Conservation (phyloP, 148 eudicot genomes). For the Mesembryanthemum crystallinum region DNA sequence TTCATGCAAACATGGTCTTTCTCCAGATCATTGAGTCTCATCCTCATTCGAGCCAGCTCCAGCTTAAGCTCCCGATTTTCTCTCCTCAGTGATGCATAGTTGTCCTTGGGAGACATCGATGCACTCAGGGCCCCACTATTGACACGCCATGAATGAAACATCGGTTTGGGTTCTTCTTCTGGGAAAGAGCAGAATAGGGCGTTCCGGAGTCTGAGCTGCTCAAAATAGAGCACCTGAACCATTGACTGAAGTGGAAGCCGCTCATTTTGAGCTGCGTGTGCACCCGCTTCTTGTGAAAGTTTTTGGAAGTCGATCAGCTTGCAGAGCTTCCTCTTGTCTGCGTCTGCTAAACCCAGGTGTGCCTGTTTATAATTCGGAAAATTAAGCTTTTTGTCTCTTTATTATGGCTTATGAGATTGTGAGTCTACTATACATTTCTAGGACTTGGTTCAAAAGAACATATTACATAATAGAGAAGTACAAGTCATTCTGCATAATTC, state of each 20-base stretch:
- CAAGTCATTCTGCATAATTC: not conserved
- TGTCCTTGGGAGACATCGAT: conserved; percentile 90
- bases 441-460: no score
- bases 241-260: conserved; percentile 92
- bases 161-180: conserved; percentile 68
- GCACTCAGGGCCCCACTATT: conserved; percentile 93
- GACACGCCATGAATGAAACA: conserved; percentile 87
- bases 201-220: conserved; percentile 73
- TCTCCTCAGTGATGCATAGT: conserved; percentile 79
- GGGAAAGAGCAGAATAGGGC: conserved; percentile 61
- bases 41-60: conserved; percentile 81
- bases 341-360: conserved; percentile 67
- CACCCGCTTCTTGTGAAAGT: conserved; percentile 89
- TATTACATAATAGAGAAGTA: not conserved
- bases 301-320: conserved; percentile 83
- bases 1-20: conserved; percentile 92
- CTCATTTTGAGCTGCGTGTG: conserved; percentile 95
- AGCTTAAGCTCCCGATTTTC: conserved; percentile 90
- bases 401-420: not conserved
- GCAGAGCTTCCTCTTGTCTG: conserved; percentile 74
- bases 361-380: conserved; percentile 44
- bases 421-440: no score
- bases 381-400: not conserved
- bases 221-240: conserved; percentile 88
- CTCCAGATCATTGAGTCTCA: conserved; percentile 92